A percentile compares a stretch with the other conserved stretches of the same genome.
These are phyloP conservation scores for Annulohypoxylon truncatum DNA, from an alignment of 2,329 filamentous ascomycete genomes.

Conservation along the genomic window DNA sequence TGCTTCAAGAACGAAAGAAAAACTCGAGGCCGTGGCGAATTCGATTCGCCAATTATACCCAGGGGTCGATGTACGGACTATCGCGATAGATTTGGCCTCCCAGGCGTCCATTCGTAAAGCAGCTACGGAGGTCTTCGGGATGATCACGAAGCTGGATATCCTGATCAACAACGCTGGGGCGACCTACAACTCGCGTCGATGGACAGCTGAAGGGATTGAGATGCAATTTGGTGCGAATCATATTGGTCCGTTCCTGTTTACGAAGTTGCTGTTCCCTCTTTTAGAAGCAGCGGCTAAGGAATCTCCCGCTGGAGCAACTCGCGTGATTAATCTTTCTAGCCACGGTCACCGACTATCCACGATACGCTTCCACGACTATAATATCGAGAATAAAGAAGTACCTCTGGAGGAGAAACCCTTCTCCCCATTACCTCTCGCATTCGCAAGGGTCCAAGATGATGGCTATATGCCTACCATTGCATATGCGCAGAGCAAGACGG, in stretches of 20 bases:
- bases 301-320: constrained; percentile 46
- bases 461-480: constrained; percentile 55
- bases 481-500: constrained; percentile 65
- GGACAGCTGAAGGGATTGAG: constrained; percentile 57
- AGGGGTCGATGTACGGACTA: constrained; percentile 50
- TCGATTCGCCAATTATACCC: constrained; percentile 53
- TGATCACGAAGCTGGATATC: constrained; percentile 54
- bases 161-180: constrained; percentile 59
- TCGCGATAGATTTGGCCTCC: constrained; percentile 54
- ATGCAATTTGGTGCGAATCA: constrained; percentile 57
- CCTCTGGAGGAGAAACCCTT: constrained; percentile 50
- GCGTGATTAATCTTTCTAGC: constrained; percentile 58
- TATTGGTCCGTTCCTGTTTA: constrained; percentile 55
- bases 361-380: constrained; percentile 59
- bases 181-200: constrained; percentile 53
- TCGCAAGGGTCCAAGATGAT: constrained; percentile 49
- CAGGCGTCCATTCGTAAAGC: constrained; percentile 53
- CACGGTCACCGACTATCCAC: constrained; percentile 55
- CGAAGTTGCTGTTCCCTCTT: constrained; percentile 53
- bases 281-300: constrained; percentile 49
- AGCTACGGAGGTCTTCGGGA: constrained; percentile 48
- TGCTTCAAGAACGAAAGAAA: constrained; percentile 57
- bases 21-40: constrained; percentile 55
- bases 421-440: constrained; percentile 46
- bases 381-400: constrained; percentile 56